A percentile compares a stretch with the other conserved stretches of the same genome.
Conservation (phyloP, 768 basidiomycete genomes). For the Mrakia gelida region DNA sequence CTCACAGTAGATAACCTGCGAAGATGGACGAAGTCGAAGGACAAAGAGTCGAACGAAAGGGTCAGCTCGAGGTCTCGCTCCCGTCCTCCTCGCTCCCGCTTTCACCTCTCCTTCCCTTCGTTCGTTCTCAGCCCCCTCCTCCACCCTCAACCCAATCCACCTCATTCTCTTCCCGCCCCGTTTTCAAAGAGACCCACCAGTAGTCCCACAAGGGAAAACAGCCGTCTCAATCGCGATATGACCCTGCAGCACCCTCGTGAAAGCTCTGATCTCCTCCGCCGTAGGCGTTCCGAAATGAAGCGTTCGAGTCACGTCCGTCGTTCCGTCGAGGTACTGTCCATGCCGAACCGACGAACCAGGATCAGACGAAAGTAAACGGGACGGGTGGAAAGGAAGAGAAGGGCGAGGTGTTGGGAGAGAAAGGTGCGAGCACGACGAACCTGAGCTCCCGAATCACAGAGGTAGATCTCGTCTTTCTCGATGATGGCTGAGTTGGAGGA, state of each 20-base stretch:
- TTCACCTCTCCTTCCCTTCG: too few relatives aligned
- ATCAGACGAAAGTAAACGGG: too few relatives aligned
- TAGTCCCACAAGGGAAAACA: slow-evolving; percentile 80
- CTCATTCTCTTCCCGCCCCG: not conserved
- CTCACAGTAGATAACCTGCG: too few relatives aligned
- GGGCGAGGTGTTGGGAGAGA: too few relatives aligned
- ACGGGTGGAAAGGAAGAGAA: slow-evolving; percentile 25
- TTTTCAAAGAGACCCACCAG: slow-evolving; percentile 36
- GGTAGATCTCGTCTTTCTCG: slow-evolving; percentile 64
- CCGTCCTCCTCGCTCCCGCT: too few relatives aligned
- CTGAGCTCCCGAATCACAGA: slow-evolving; percentile 82
- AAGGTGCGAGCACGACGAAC: not conserved
- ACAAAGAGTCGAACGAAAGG: too few relatives aligned
- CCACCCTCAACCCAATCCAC: not conserved
- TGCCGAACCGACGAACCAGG: too few relatives aligned
- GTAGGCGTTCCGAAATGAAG: slow-evolving; percentile 80
- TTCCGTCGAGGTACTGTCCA: slow-evolving; percentile 86
- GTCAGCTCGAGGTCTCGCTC: too few relatives aligned
- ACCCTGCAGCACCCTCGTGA: slow-evolving; percentile 90
- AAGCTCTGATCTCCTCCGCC: slow-evolving; percentile 77
- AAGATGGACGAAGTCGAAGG: too few relatives aligned
- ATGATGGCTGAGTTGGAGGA: slow-evolving; percentile 68
- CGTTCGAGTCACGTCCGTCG: slow-evolving; percentile 90
- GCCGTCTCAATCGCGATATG: slow-evolving; percentile 93
- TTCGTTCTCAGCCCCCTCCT: not conserved